Percentiles rank a stretch among this genome's conserved stretches.
These are phyloP conservation scores for Xanthoceras sorbifolium DNA, from an alignment of 345 rosid genomes.

Conservation along the genomic window DNA sequence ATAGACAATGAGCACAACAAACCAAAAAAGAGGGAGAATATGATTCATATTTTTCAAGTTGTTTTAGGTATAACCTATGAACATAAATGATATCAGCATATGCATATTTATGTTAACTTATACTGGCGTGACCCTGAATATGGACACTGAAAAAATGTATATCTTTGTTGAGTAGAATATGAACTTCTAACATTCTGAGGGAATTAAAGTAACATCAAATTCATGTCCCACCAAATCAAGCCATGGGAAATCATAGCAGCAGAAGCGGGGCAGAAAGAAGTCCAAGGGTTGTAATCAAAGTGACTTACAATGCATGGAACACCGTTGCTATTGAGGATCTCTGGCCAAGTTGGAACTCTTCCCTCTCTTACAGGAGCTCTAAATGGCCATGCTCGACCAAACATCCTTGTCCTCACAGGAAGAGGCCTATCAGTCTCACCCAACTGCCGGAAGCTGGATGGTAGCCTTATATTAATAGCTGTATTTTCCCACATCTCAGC, in stretches of 20 bases:
- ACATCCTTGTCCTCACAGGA: constrained; percentile 77
- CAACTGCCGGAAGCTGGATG: constrained; percentile 59
- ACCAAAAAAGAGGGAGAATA: constrained; percentile 1
- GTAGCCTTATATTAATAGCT: constrained; percentile 42
- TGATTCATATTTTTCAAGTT: neutral
- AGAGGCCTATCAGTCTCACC: constrained; percentile 69
- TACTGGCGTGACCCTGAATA: too few species aligned
- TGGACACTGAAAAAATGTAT: too few species aligned
- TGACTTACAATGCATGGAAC: constrained; percentile 73
- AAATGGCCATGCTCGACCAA: constrained; percentile 94
- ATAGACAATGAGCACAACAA: neutral
- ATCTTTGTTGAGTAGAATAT: too few species aligned
- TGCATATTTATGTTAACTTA: too few species aligned
- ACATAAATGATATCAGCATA: too few species aligned
- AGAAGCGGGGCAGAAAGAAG: neutral
- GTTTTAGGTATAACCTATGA: too few species aligned
- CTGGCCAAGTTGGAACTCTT: constrained; percentile 83
- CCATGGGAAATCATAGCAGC: neutral
- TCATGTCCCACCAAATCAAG: neutral
- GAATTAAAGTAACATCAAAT: neutral
- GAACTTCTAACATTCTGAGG: too few species aligned
- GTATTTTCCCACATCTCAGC: constrained; percentile 13
- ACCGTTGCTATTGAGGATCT: constrained; percentile 41
- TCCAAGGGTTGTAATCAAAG: neutral
- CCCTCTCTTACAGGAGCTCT: constrained; percentile 83